These are phyloP conservation scores for Incumbomyces delicatus DNA, from an alignment of 2,329 filamentous ascomycete species.

Conservation along the genomic window DNA sequence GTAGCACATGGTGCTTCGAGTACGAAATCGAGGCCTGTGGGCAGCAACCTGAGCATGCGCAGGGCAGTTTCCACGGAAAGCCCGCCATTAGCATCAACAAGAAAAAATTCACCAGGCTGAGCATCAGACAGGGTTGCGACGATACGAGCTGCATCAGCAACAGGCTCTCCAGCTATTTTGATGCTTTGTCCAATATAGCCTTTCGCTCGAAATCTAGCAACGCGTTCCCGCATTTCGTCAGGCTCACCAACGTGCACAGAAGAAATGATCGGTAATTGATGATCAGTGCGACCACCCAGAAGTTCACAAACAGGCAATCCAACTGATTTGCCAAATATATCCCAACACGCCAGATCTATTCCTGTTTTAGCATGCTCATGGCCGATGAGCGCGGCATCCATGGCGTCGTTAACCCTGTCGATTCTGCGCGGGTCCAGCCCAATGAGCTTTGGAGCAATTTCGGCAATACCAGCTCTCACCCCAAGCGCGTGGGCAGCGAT, in stretches of 20 bases:
- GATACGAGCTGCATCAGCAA: conserved; percentile 9
- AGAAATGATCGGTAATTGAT: conserved; percentile 14
- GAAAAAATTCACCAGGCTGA: conserved; percentile 15
- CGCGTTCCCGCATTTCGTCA: conserved; percentile 8
- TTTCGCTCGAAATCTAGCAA: conserved; percentile 9
- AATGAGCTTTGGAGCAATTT: conserved; percentile 20
- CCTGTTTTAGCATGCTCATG: conserved; percentile 21
- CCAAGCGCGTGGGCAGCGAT: conserved; percentile 20
- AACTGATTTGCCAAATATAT: conserved; percentile 20
- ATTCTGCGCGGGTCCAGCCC: conserved; percentile 22
- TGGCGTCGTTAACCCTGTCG: conserved; percentile 24
- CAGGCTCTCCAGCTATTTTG: conserved; percentile 14
- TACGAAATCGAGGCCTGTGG: conserved; percentile 19
- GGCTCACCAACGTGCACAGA: conserved; percentile 12
- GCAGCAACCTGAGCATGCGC: conserved; percentile 20
- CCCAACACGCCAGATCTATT: conserved; percentile 19
- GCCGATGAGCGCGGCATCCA: conserved; percentile 20
- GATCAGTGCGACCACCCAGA: conserved; percentile 19
- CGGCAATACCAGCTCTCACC: conserved; percentile 21
- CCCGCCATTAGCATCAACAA: conserved; percentile 20
- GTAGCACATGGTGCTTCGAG: conserved; percentile 22
- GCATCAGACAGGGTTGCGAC: not conserved
- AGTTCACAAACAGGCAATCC: conserved; percentile 22
- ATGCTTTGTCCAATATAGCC: conserved; percentile 11
- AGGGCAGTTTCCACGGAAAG: conserved; percentile 18